Base-by-base conservation (phyloP, 306 rosid species). In the Abrus pulchellus region DNA sequence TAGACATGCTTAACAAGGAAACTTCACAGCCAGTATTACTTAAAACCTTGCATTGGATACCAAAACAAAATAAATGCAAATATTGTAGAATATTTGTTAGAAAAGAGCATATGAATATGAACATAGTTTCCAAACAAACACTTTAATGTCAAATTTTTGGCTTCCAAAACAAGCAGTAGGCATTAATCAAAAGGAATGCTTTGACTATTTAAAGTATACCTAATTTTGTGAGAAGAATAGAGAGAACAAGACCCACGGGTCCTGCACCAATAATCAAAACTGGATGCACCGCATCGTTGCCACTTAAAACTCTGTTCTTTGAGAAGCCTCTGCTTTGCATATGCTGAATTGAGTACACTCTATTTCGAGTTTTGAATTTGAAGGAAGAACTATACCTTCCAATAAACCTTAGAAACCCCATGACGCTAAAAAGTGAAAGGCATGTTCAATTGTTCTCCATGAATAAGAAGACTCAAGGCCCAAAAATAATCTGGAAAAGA, bases 191-290 rank as follows among this genome's bases (percentile, higher is more conserved):
- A 29, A n/a, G 9, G 30, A 76, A 55, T 54, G 70, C 64, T 28
- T 66, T 79, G 38, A 70, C 4, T 11, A 70, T 41, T 70, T 13
- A 73, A 50, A 14, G 44, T 20, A n/a, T 83, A 94, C 98, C 98
- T 83, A 94, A 84, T 84, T 88, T 94, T 10, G 92, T 89, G 68
- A 92, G 88, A 81, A 94, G 97, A 75, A 88, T 89, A 43, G 98
- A 87, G 72, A 92, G 96, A 77, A 89, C 92, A 59, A 94, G 97
- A 82, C 98, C 97, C 57, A 92, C 98, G 75, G 98, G 97, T 62
- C 97, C 97, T 34, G 98, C 96, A 28, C 97, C 98, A 44, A 92
- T 85, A 12, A 94, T 91, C 63, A 94, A 85, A 86, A 94, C 96
- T 12, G 97, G 98, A 87, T 89, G 88, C 83, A 86, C 83, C 9